Evolutionary conservation across 768 basidiomycete species (phyloP), one percentile per base, ranked within the genome.

Genomic region (Auricularia sp.): DNA sequence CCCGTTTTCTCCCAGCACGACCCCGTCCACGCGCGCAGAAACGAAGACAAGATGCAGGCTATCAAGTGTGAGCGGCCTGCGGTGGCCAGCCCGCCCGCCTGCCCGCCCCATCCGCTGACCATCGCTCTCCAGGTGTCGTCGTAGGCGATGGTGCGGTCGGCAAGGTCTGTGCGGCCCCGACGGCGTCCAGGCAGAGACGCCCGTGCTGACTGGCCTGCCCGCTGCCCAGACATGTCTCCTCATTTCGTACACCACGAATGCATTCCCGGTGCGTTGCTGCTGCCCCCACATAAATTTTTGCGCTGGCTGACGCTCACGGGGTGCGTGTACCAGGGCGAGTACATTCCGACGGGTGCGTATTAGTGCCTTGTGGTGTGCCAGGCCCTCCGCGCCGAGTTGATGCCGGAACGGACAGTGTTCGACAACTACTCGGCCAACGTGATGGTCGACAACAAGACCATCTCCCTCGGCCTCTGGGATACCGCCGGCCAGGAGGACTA

Each of bases 401-500:
- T 36, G 60, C 33, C 39, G 62, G 42, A 36, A 59, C 62, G 35
- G n/a, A 23, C 73, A 88, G 97, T 99, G 47, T 99, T 98, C 75
- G 97, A 98, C 79, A 98, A 98, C 80, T 98, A 97, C 74, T 94
- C 92, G 64, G 94, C 93, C 66, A 96, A 95, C 77, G 95, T 99
- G 64, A 93, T 98, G 88, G 97, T 99, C 59, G 97, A 99, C 71
- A 93, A 93, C 70, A 95, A 96, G 82, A 97, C 97, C 62, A 95
- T 98, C 72, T 97, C 93, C 66, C 86, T 98, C 64, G 96, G 96
- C 61, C 81, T 99, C 64, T 99, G 97, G 97, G 97, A 99, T 83
- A 99, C 97, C n/a, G 97, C 97, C 42, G 97, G 97, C 69, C 97
- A 99, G 78, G 97, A 99, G 77, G 96, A 99, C 80, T 99, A 96